These are phyloP conservation scores for Herpetospermum pedunculosum DNA, from an alignment of 306 rosid species.

Conservation along the genomic window DNA sequence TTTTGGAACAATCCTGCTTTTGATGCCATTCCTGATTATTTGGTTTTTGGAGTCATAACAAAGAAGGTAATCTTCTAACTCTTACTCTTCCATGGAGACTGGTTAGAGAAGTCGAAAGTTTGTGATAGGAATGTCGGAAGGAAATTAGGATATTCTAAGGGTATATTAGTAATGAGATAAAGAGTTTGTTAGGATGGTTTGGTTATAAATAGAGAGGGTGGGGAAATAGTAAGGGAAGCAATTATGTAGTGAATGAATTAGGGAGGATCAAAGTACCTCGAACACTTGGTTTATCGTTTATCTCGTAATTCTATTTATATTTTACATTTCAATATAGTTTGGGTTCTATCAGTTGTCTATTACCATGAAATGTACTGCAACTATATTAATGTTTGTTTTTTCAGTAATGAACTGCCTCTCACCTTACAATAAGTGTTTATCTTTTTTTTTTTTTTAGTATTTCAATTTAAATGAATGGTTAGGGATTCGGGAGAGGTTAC, in stretches of 20 bases:
- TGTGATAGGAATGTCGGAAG: no score
- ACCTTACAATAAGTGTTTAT: neutral
- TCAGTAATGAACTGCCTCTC: neutral
- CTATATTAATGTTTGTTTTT: neutral
- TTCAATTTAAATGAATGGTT: neutral
- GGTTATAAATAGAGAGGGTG: no score
- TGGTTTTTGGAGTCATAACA: slow-evolving; percentile 57
- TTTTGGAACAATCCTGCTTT: slow-evolving; percentile 74
- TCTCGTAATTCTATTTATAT: no score
- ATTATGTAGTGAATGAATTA: no score
- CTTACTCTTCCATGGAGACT: neutral
- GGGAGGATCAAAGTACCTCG: no score
- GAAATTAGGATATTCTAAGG: no score
- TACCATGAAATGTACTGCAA: neutral
- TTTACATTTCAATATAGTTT: no score
- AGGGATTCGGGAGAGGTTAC: neutral
- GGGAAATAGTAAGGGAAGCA: no score
- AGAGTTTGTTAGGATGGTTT: no score
- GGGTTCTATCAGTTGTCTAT: no score
- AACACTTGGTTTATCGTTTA: no score
- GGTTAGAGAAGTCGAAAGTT: neutral
- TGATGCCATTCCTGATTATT: slow-evolving; percentile 56
- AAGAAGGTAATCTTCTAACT: slow-evolving; percentile 45
- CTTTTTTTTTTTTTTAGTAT: neutral
- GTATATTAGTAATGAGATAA: no score